Evolutionary conservation across 768 basidiomycete species (phyloP), one percentile per base, ranked within the genome.

Genomic region (Termitomyces heimii): DNA sequence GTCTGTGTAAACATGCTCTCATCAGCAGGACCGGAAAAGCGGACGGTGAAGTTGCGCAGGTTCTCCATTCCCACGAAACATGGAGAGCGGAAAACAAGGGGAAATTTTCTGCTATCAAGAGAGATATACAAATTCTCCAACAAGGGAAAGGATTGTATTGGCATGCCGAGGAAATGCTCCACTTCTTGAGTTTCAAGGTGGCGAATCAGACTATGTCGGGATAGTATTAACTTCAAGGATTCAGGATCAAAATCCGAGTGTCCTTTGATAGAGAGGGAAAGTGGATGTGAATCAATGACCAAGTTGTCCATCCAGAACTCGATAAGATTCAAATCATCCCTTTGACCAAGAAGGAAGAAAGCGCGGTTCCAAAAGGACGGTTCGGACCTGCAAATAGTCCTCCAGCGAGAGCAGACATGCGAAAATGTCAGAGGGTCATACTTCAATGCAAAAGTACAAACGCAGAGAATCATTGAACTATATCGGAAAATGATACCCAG

Each of bases 181-280:
- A n/a, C 18, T 6, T n/a, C 18, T 1, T 39, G 6, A 8, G n/a
- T n/a, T 8, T 39, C 7, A 18, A 39, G 37, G 5, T 7, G 18
- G 18, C 37, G 37, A 7, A 39, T 39, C 0, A n/a, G 8, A n/a
- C 7, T 16, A 7, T 39, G 37, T 16, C n/a, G 37, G 9, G 37
- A 39, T 0, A 39, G 18, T 39, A 39, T 1, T 5, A 39, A 3
- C 37, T n/a, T 16, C 18, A 39, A 39, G 18, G 37, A 8, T n/a
- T 39, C 18, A 3, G 6, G 18, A 8, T n/a, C 3, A 3, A 3
- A 4, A 2, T 8, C 1, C 7, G 0, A 5, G 18, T 3, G 3
- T 3, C 2, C 6, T 7, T n/a, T 0, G 37, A 39, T 39, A 39
- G 6, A n/a, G 7, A 39, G 37, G 6, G 34, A 35, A 35, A 35